Evolutionary conservation across 2,329 filamentous ascomycete genomes (phyloP), one percentile per base, ranked within the genome.

Genomic region (Nannizzia gypsea): DNA sequence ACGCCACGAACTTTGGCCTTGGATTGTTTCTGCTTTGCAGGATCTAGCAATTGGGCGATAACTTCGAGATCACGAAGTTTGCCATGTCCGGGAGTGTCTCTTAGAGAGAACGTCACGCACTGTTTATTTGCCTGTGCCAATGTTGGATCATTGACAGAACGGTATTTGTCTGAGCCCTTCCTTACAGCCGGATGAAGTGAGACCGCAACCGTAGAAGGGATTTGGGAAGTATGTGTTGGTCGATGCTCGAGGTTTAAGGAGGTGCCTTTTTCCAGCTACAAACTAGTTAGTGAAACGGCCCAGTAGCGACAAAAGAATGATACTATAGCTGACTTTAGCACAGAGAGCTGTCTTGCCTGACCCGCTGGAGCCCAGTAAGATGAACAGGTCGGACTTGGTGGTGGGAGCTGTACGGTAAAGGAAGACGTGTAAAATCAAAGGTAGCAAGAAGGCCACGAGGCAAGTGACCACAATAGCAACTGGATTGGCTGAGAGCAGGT

Each of bases 71-170:
- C 78, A 62, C 93, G 89, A 61, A 99, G 83, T 76, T 99, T 99
- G 67, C 90, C 90, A 76, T 99, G 93, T 42, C 93, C 93, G 0
- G 93, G 93, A 0, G 92, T 97, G 76, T 99, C 93, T 58, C 67
- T 71, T 13, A 78, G 58, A 3, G 70, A 65, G 63, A 77, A 78
- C 34, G 66, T 68, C 57, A 72, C 66, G 15, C 70, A 71, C 46
- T 73, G 72, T 20, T 67, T 68, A 17, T 70, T 63, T 6, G 68
- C 65, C 44, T 77, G 73, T 69, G 89, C 77, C 36, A 97, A 77
- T 8, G 83, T 80, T 24, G 82, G 80, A 69, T 89, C 86, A 68
- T 86, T 83, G 26, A 77, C 73, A 48, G 83, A 86, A 64, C 86
- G 83, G 72, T 83, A 89, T 67, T 80, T 79, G 61, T 84, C 80